Conservation (phyloP, 2,329 filamentous ascomycete species). For the Myriosclerotinia duriaeana region DNA sequence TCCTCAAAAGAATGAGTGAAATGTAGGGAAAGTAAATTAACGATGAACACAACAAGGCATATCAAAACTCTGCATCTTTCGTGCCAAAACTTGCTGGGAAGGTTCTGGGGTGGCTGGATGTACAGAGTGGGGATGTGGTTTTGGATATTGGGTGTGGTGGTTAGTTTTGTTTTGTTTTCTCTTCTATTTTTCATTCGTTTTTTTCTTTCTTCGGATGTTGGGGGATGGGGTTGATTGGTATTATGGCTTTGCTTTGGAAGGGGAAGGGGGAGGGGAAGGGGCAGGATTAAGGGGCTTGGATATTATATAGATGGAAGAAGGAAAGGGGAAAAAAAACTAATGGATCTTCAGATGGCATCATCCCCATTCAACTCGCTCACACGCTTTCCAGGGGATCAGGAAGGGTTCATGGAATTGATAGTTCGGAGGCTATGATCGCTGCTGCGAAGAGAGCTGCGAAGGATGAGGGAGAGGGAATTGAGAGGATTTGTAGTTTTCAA, state of each 20-base stretch:
- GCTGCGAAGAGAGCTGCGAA: constrained; percentile 47
- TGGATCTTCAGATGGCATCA: constrained; percentile 52
- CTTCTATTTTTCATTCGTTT: no score
- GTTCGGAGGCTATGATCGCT: constrained; percentile 58
- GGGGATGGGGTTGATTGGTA: no score
- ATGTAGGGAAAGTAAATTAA: background rate
- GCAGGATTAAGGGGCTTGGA: background rate
- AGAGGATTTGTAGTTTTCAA: constrained; percentile 35
- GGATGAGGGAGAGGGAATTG: background rate
- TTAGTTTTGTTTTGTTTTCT: constrained; percentile 39
- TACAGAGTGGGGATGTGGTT: constrained; percentile 57
- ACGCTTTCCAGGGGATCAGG: constrained; percentile 49
- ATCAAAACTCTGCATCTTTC: constrained; percentile 61
- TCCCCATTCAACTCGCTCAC: constrained; percentile 55
- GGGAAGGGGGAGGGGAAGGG: no score
- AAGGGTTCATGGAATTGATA: constrained; percentile 57
- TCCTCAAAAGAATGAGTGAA: no score
- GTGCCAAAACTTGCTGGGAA: constrained; percentile 62
- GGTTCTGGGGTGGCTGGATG: constrained; percentile 57
- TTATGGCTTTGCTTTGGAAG: background rate
- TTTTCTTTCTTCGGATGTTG: background rate
- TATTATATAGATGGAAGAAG: background rate
- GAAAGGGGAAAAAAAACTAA: background rate
- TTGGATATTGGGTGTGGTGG: constrained; percentile 66
- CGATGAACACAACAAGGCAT: constrained; percentile 42